Evolutionary conservation across 2,329 filamentous ascomycete species (phyloP), one percentile per base, ranked within the genome.

Genomic region (Verticillium nonalfalfae): DNA sequence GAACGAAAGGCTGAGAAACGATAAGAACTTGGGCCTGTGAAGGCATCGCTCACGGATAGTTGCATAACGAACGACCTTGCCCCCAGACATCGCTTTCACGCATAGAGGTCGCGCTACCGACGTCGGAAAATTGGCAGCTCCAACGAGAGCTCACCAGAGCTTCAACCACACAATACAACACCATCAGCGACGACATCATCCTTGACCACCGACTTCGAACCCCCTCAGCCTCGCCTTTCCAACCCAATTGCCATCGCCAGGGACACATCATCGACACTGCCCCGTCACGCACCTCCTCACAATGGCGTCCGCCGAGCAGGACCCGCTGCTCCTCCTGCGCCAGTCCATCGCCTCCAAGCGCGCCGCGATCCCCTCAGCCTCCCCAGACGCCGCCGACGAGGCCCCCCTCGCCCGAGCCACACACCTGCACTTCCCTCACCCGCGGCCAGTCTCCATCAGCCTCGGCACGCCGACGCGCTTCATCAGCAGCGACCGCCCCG

Each of bases 381-480:
- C 87, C 60, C 77, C 85, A 67, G 87, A 92, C 68, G 80, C 85
- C 14, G 80, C 84, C 57, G 82, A 83, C 33, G 83, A 89, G 68
- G 85, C 89, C 13, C 73, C 80, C 65, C 85, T 97, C 58, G 86
- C 91, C 58, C 79, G 86, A 71, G 92, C 93, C n/a, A 90, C 87
- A 9, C 86, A 93, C 71, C 83, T 96, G 62, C 86, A 87, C 67
- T 95, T 97, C 78, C 83, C 82, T 63, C 75, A 82, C 68, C 83
- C 84, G 58, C 73, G 78, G 59, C 82, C 84, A 64, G 80, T 86
- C 60, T 81, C 86, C 6, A 82, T 96, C 62, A 81, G 89, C 1
- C 84, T 97, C 66, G 86, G 85, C 58, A 83, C 84, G 14, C 82
- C 88, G 10, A 99, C 95, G 67, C 91, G 95, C 69, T 98, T 98